Evolutionary conservation across 257 asterid genomes (phyloP).

Genomic region (Ilex aquifolium): DNA sequence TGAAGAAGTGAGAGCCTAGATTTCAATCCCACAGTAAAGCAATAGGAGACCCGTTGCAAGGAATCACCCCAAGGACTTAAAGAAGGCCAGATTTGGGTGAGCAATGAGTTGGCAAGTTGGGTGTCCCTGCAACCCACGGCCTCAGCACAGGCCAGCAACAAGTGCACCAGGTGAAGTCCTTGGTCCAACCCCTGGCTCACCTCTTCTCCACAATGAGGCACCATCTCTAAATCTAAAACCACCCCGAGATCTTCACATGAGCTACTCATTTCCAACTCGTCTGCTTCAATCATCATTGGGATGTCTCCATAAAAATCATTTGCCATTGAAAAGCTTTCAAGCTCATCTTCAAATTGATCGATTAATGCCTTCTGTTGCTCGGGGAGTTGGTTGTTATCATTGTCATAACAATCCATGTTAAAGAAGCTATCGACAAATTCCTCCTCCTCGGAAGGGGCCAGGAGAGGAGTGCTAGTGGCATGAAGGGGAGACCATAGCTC

Average conservation of each 20-base stretch:
- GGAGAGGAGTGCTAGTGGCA: conserved; percentile 9
- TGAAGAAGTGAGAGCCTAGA: conserved; percentile 33
- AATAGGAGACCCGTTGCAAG: conserved; percentile 43
- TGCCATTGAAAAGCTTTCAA: too few relatives aligned
- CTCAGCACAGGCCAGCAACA: conserved; percentile 56
- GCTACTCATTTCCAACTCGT: conserved; percentile 15
- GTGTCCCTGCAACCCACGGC: conserved; percentile 57
- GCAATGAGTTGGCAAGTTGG: conserved; percentile 37
- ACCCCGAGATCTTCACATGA: conserved; percentile 11
- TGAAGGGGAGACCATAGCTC: conserved; percentile 18
- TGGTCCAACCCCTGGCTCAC: conserved; percentile 23
- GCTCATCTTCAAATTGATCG: conserved; percentile 15
- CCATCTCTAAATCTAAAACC: conserved; percentile 1
- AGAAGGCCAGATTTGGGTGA: conserved; percentile 37
- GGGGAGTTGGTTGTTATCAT: conserved; percentile 14
- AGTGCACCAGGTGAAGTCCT: conserved; percentile 55
- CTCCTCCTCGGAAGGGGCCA: conserved; percentile 28
- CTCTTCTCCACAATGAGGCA: conserved; percentile 9
- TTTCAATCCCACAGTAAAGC: conserved; percentile 42
- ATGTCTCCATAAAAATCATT: conserved; percentile 8
- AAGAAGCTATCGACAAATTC: conserved; percentile 48
- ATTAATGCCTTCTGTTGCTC: too few relatives aligned
- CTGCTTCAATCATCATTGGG: conserved; percentile 15
- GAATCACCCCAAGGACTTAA: conserved; percentile 48
- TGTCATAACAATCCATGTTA: conserved; percentile 35